These are phyloP conservation scores for Beta lomatogona DNA, from an alignment of 179 eudicot species.

Conservation along the genomic window DNA sequence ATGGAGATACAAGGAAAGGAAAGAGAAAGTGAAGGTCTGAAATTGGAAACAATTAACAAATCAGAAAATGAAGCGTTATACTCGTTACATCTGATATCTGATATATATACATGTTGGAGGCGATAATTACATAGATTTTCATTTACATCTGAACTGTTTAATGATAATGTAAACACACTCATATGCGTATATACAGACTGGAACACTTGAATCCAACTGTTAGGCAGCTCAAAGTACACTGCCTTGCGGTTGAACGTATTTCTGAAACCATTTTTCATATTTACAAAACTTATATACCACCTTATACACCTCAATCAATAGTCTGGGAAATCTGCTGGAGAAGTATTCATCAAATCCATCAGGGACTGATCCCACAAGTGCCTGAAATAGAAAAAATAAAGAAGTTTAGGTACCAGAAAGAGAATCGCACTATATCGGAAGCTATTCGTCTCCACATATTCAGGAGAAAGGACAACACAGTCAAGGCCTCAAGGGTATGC, in stretches of 20 bases:
- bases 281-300: constrained; percentile 55
- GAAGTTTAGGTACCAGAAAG: not conserved
- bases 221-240: constrained; percentile 16
- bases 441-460: not conserved
- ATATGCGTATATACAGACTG: constrained; percentile 12
- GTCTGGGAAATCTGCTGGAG: constrained; percentile 64
- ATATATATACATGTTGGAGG: not conserved
- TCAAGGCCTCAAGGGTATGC: not conserved
- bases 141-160: constrained; percentile 18
- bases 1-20: not conserved
- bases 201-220: constrained; percentile 1
- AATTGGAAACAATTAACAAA: not conserved
- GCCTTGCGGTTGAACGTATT: constrained; percentile 47
- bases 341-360: constrained; percentile 90
- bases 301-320: constrained; percentile 83
- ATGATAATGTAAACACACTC: not conserved
- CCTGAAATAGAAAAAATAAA: constrained; percentile 42
- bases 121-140: not conserved
- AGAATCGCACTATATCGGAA: too few species aligned
- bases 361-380: constrained; percentile 72
- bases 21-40: not conserved
- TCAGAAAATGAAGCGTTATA: not conserved
- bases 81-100: not conserved
- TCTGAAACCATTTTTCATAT: constrained; percentile 63
- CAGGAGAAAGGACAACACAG: not conserved